A percentile compares a stretch with the other conserved stretches of the same genome.
These are phyloP conservation scores for Magnaporthales sp. DNA, from an alignment of 2,329 filamentous ascomycete species.

Conservation along the genomic window DNA sequence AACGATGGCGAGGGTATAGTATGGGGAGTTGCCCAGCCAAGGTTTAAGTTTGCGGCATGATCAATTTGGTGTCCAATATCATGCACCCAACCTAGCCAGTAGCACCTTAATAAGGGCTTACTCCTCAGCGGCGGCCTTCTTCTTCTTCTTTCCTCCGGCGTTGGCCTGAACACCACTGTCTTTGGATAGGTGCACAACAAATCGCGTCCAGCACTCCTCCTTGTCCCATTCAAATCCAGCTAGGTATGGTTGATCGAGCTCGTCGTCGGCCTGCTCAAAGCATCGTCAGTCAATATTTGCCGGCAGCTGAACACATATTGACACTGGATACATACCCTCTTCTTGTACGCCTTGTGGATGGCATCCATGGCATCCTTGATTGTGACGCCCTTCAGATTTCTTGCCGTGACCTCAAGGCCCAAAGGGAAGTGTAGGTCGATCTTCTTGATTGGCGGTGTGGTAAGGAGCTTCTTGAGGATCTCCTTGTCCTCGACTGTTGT, in stretches of 20 bases:
- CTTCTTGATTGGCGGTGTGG: slow-evolving; percentile 79
- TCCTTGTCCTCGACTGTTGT: slow-evolving; percentile 72
- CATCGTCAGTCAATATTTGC: slow-evolving; percentile 9
- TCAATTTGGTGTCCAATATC: background rate
- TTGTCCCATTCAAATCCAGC: slow-evolving; percentile 95
- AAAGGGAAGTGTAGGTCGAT: slow-evolving; percentile 89
- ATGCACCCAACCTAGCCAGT: no score
- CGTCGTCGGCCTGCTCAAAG: slow-evolving; percentile 69
- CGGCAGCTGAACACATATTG: background rate
- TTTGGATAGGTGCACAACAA: slow-evolving; percentile 80
- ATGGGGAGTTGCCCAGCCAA: background rate
- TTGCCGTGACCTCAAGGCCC: slow-evolving; percentile 77
- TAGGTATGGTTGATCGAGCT: slow-evolving; percentile 79
- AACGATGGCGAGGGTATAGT: background rate
- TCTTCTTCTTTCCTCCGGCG: slow-evolving; percentile 60
- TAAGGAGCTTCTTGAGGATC: slow-evolving; percentile 71
- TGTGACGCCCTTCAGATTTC: slow-evolving; percentile 89
- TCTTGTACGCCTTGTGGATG: slow-evolving; percentile 94
- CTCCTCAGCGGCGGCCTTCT: slow-evolving; percentile 32
- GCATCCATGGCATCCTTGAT: slow-evolving; percentile 95
- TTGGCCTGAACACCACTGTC: slow-evolving; percentile 36
- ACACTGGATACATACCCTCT: slow-evolving; percentile 57
- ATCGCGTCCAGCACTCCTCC: slow-evolving; percentile 79
- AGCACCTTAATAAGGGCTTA: slow-evolving; percentile 15
- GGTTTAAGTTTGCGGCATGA: background rate